Base-by-base conservation (phyloP, 73 alveolate species). In the Breviolum minutum region DNA sequence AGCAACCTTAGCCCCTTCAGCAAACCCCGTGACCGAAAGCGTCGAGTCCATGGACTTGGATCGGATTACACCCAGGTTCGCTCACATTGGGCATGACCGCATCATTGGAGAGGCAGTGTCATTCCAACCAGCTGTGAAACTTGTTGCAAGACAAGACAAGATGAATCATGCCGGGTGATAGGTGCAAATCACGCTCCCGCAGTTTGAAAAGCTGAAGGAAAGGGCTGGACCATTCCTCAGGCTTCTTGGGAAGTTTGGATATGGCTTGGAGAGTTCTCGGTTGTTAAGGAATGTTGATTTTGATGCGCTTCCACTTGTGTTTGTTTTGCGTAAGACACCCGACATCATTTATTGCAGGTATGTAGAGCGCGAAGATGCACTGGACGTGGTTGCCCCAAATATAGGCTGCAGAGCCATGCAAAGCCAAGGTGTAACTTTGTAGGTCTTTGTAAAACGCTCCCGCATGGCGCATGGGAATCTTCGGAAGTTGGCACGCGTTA, bases 101-200 rank as follows among this genome's bases (percentile, higher is more conserved):
- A 82, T 82, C 91, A 82, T 82, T 60, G 91, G 91, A 82, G 91
- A 82, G 91, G 91, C 91, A 11, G 4, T 11, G 11, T n/a, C 85
- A 0, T 8, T 40, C 54, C 54, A 40, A 40, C 54, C 54, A 40
- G 54, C 54, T 40, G 54, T 40, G 54, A 40, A 40, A 40, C 54
- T 40, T 40, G 54, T 40, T 40, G 54, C 54, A 40, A 40, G 54
- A 40, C 54, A 40, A 40, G 54, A 40, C 54, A 40, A 40, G 54
- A 40, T 40, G 19, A 22, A 20, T 2, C 81, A 30, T 11, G 13
- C 19, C 81, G 19, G 13, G 60, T 27, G 62, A 22, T 62, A 92
- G 97, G 89, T 92, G 40, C 89, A 73, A 30, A 70, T 92, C 89
- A 92, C 97, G 40, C 90, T 92, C 64, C 97, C 97, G 22, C 90